These are phyloP conservation scores for Cryptococcus floricola DNA, from an alignment of 1,284 basidiomycete genomes.

Conservation along the genomic window DNA sequence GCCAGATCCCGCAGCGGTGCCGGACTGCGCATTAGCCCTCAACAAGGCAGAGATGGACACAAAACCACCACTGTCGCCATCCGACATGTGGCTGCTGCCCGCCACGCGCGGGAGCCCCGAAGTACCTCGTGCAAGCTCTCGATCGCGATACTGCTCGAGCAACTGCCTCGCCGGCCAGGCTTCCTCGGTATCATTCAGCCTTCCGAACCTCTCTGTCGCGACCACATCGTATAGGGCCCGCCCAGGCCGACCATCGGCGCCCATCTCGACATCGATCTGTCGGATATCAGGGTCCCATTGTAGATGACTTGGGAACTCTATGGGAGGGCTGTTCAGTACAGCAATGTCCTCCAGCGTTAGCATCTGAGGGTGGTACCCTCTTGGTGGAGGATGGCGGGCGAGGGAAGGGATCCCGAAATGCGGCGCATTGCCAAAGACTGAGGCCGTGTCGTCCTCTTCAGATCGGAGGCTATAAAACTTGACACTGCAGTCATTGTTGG, in stretches of 20 bases:
- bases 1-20: too few relatives aligned
- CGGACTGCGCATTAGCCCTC: too few relatives aligned
- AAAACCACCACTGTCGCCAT: too few relatives aligned
- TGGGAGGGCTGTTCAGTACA: not conserved
- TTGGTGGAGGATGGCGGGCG: not conserved
- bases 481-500: constrained; percentile 48
- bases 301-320: not conserved
- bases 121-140: not conserved
- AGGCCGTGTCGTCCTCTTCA: not conserved
- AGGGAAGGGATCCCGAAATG: not conserved
- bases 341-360: not conserved
- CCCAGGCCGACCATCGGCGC: not conserved
- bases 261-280: not conserved
- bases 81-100: not conserved
- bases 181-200: not conserved
- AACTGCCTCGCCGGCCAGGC: not conserved
- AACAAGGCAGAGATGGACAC: too few relatives aligned
- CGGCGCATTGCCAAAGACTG: not conserved
- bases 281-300: not conserved
- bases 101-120: not conserved
- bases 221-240: not conserved
- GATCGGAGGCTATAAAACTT: constrained; percentile 41
- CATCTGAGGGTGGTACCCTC: not conserved
- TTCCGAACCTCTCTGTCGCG: not conserved
- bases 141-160: not conserved